Conservation (phyloP, 163 green algal genomes). For the Smithsoniella earleae region DNA sequence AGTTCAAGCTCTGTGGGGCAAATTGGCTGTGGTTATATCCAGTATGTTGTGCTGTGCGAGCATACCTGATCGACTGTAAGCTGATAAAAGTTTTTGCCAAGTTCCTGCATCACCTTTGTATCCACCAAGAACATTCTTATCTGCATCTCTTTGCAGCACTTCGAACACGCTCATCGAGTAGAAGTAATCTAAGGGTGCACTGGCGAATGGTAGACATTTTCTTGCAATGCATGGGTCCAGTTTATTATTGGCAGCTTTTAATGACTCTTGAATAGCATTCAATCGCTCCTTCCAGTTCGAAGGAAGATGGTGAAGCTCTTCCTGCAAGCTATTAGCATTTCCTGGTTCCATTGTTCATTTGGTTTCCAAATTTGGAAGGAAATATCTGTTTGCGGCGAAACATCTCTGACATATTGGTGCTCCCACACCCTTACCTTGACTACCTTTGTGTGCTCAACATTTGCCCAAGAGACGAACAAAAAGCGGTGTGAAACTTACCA, state of each 20-base stretch:
- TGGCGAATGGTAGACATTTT: background rate
- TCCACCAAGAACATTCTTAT: background rate
- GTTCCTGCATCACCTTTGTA: conserved; percentile 4
- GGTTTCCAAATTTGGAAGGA: too few species aligned
- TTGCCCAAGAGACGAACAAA: background rate
- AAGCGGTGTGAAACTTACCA: background rate
- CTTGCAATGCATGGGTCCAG: background rate
- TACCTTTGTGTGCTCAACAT: background rate
- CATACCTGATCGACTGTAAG: background rate
- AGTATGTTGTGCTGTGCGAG: too few species aligned
- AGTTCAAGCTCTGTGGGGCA: too few species aligned
- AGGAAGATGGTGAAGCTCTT: background rate
- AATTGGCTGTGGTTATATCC: too few species aligned
- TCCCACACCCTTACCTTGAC: background rate
- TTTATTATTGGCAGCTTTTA: conserved; percentile 1
- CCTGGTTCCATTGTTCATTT: too few species aligned
- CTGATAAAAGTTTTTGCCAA: background rate
- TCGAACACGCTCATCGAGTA: background rate
- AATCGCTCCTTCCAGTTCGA: background rate
- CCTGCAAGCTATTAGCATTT: background rate
- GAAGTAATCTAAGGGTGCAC: background rate
- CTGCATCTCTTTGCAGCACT: background rate
- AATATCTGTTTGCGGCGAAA: background rate
- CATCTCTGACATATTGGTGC: background rate
- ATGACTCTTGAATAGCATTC: background rate